A percentile compares a stretch with the other conserved stretches of the same genome.
Evolutionary conservation across 352 stramenopile genomes (phyloP).

Genomic region (Phytophthora pluvialis): DNA sequence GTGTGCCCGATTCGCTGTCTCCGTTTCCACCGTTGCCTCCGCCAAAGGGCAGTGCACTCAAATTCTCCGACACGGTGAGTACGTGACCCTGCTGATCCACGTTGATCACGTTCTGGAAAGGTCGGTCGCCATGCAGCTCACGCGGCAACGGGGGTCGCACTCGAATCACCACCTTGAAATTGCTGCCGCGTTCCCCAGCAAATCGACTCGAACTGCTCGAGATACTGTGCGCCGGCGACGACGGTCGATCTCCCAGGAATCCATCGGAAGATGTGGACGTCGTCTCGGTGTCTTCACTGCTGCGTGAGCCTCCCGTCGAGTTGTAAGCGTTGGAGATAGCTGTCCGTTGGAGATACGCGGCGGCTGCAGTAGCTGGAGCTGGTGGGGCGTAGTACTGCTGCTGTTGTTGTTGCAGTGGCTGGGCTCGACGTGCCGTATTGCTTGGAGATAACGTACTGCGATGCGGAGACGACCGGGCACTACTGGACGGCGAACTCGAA

Average conservation of each 20-base stretch:
- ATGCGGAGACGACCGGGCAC: slow-evolving; percentile 44
- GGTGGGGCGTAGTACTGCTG: slow-evolving; percentile 33
- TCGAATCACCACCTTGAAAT: slow-evolving; percentile 95
- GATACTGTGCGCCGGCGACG: slow-evolving; percentile 49
- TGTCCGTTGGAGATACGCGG: slow-evolving; percentile 58
- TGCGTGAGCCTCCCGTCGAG: slow-evolving; percentile 27
- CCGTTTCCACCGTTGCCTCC: slow-evolving; percentile 34
- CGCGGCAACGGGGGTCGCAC: slow-evolving; percentile 88
- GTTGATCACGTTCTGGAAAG: slow-evolving; percentile 92
- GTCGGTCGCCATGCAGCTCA: slow-evolving; percentile 88
- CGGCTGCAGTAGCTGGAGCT: slow-evolving; percentile 11
- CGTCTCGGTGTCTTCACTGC: slow-evolving; percentile 62
- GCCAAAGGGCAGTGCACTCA: slow-evolving; percentile 50
- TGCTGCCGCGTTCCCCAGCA: slow-evolving; percentile 59
- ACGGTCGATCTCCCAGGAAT: slow-evolving; percentile 34
- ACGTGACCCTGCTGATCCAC: slow-evolving; percentile 88
- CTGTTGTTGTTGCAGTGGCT: slow-evolving; percentile 33
- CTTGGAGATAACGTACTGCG: slow-evolving; percentile 30
- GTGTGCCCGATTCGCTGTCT: slow-evolving; percentile 24
- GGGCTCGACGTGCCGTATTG: slow-evolving; percentile 31
- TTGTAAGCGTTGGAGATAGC: slow-evolving; percentile 75
- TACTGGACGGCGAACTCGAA: slow-evolving; percentile 39
- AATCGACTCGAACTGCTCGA: slow-evolving; percentile 43
- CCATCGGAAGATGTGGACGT: slow-evolving; percentile 63
- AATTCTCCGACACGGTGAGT: slow-evolving; percentile 91